Percentiles rank a stretch among this genome's conserved stretches.
Evolutionary conservation across 108 stramenopile species (phyloP).

Genomic region (Fragilariopsis cylindrus): DNA sequence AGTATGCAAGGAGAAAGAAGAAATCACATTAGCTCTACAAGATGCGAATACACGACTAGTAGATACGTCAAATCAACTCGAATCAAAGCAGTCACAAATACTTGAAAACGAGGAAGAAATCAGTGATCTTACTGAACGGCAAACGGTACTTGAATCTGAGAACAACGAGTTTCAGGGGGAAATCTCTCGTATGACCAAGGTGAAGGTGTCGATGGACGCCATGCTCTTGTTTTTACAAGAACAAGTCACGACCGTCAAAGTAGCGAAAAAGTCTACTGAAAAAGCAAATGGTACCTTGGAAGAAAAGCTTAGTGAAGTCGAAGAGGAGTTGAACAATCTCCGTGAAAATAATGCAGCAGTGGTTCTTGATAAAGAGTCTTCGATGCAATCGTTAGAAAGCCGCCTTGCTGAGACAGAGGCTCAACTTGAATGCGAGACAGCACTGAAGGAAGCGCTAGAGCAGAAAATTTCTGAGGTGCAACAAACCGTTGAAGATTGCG

Average conservation of each 20-base stretch:
- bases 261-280: slow-evolving; percentile 1
- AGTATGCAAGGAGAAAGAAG: too few relatives aligned
- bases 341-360: background rate
- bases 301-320: slow-evolving; percentile 12
- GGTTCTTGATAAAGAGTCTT: background rate
- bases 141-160: background rate
- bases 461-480: background rate
- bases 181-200: background rate
- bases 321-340: slow-evolving; percentile 1
- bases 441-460: slow-evolving; percentile 1
- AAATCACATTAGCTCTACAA: background rate
- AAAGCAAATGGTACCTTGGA: background rate
- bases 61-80: background rate
- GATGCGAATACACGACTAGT: background rate
- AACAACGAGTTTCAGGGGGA: background rate
- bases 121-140: background rate
- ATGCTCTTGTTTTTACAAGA: background rate
- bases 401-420: background rate
- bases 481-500: background rate
- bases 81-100: too few relatives aligned
- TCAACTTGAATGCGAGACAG: background rate
- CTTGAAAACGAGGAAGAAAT: background rate
- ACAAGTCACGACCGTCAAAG: background rate
- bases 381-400: slow-evolving; percentile 5
- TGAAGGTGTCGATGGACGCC: background rate